These are phyloP conservation scores for Trichoderma reesei DNA, from an alignment of 495 filamentous ascomycete species.

Conservation along the genomic window DNA sequence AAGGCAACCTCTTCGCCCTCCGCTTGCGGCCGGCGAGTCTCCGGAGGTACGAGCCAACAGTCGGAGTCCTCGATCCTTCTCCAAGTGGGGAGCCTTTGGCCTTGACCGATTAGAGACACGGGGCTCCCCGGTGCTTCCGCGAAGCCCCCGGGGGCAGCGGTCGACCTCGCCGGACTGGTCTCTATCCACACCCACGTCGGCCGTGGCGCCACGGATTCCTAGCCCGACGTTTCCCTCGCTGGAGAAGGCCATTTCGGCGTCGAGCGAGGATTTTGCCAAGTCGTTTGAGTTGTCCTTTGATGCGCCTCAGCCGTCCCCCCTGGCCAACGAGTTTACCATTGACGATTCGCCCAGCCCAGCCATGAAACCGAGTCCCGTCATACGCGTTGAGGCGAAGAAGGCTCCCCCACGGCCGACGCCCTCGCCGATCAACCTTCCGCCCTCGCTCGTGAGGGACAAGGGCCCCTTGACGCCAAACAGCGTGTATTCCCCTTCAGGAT, in stretches of 20 bases:
- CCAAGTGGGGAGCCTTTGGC: neutral
- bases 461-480: constrained; percentile 6
- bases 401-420: constrained; percentile 7
- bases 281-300: neutral
- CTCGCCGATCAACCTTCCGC: neutral
- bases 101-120: neutral
- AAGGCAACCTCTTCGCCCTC: neutral
- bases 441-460: neutral
- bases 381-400: constrained; percentile 9
- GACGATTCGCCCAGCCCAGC: neutral
- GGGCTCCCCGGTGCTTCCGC: neutral
- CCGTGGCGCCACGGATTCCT: neutral
- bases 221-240: constrained; percentile 10
- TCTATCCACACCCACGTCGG: neutral
- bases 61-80: neutral
- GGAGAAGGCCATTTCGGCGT: neutral
- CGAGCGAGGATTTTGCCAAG: constrained; percentile 9
- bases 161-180: neutral
- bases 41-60: neutral
- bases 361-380: neutral
- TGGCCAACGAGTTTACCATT: constrained; percentile 2
- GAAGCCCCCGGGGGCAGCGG: neutral
- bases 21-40: neutral
- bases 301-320: constrained; percentile 1
- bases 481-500: constrained; percentile 19